Evolutionary conservation across 2,329 filamentous ascomycete species (phyloP).

Genomic region (Grosmannia serpens): DNA sequence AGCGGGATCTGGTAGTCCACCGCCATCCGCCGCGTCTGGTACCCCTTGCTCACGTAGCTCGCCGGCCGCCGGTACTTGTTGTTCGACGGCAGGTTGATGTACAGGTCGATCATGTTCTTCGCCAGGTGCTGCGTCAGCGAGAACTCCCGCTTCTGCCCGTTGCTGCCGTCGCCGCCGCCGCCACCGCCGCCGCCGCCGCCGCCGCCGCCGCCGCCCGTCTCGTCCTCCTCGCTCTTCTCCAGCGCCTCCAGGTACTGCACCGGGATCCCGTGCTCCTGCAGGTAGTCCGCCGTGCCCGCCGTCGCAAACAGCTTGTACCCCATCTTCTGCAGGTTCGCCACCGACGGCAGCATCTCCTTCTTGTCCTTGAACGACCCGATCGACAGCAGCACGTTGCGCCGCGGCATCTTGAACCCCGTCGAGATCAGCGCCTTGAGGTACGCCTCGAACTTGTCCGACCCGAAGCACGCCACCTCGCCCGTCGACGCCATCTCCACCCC

Average conservation of each 20-base stretch:
- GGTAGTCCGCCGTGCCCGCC: constrained; percentile 90
- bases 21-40: constrained; percentile 92
- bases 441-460: constrained; percentile 90
- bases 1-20: constrained; percentile 94
- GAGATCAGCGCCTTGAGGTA: constrained; percentile 94
- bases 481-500: constrained; percentile 99
- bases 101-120: constrained; percentile 95
- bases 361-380: constrained; percentile 98
- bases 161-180: neutral
- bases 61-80: constrained; percentile 94
- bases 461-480: constrained; percentile 94
- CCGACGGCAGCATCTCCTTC: constrained; percentile 88
- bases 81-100: constrained; percentile 98
- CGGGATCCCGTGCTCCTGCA: constrained; percentile 82
- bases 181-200: constrained; percentile 31
- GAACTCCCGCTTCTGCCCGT: constrained; percentile 83
- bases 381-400: constrained; percentile 88
- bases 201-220: neutral
- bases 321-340: constrained; percentile 77
- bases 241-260: constrained; percentile 92
- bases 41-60: constrained; percentile 97
- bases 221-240: constrained; percentile 45
- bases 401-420: constrained; percentile 91
- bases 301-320: constrained; percentile 96
- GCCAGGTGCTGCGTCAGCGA: constrained; percentile 93